Evolutionary conservation across 2,329 filamentous ascomycete species (phyloP).

Genomic region (Hymenoscyphus fraxineus): DNA sequence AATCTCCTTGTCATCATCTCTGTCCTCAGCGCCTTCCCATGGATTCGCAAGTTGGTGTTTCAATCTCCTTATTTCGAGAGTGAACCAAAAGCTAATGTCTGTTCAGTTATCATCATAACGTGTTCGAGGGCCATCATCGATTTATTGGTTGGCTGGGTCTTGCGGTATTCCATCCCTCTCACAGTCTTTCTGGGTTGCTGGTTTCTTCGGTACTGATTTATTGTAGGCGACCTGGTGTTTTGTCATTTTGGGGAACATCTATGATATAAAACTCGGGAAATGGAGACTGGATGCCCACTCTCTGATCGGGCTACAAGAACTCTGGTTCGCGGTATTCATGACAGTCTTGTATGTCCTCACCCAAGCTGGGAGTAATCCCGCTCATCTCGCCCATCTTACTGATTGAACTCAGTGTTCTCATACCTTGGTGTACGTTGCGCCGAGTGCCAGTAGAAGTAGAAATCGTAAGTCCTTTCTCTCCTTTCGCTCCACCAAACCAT

Average conservation of each 20-base stretch:
- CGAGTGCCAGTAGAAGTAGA: slow-evolving; percentile 40
- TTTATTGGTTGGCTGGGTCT: slow-evolving; percentile 42
- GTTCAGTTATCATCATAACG: slow-evolving; percentile 39
- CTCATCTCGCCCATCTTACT: slow-evolving; percentile 17
- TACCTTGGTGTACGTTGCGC: slow-evolving; percentile 41
- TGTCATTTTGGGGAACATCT: slow-evolving; percentile 39
- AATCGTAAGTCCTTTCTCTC: slow-evolving; percentile 32
- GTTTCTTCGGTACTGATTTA: slow-evolving; percentile 11
- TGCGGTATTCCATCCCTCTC: slow-evolving; percentile 29
- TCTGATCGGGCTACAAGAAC: slow-evolving; percentile 37
- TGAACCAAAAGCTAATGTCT: slow-evolving; percentile 15
- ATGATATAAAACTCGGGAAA: slow-evolving; percentile 36
- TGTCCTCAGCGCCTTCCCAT: slow-evolving; percentile 40
- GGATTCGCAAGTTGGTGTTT: slow-evolving; percentile 40
- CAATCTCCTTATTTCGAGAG: background rate
- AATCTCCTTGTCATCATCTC: slow-evolving; percentile 39
- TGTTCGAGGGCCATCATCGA: slow-evolving; percentile 41
- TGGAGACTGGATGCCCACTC: slow-evolving; percentile 37
- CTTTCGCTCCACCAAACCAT: slow-evolving; percentile 2
- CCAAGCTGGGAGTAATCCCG: background rate
- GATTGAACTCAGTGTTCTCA: slow-evolving; percentile 35
- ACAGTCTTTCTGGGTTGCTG: background rate
- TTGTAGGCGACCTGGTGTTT: slow-evolving; percentile 39
- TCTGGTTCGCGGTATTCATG: slow-evolving; percentile 43
- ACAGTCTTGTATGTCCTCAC: slow-evolving; percentile 37